Evolutionary conservation across 2,329 filamentous ascomycete genomes (phyloP).

Genomic region (Paecilomyces formosus): DNA sequence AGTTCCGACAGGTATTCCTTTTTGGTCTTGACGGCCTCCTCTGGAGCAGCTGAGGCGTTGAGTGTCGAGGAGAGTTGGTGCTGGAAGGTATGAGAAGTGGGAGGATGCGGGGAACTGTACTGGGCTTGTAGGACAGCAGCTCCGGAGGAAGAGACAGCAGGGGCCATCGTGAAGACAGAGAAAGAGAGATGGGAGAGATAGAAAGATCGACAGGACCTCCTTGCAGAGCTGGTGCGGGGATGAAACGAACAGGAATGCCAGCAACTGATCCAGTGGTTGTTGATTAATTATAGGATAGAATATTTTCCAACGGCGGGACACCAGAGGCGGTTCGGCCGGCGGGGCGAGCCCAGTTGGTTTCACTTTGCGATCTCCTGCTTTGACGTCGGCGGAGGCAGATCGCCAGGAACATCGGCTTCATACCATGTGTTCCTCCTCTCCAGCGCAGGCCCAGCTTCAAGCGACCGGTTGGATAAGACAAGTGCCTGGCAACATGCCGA

Average conservation of each 20-base stretch:
- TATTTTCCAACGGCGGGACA: background rate
- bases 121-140: constrained; percentile 13
- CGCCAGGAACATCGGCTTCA: background rate
- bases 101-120: constrained; percentile 20
- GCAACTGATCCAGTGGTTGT: too few species aligned
- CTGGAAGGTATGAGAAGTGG: constrained; percentile 21
- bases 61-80: constrained; percentile 20
- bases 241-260: too few species aligned
- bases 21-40: constrained; percentile 33
- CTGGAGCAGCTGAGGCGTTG: constrained; percentile 9
- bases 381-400: background rate
- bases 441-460: background rate
- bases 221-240: background rate
- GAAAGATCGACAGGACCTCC: background rate
- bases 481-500: background rate
- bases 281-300: background rate
- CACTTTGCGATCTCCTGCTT: background rate
- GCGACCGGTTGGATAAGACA: background rate
- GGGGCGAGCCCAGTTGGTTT: background rate
- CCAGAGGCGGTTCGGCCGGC: background rate
- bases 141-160: background rate
- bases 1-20: constrained; percentile 48
- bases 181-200: too few species aligned
- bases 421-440: background rate
- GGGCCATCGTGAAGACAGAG: background rate